Evolutionary conservation across 805 yeast species (phyloP), one percentile per base, ranked within the genome.

Genomic region (Kazachstania martiniae): DNA sequence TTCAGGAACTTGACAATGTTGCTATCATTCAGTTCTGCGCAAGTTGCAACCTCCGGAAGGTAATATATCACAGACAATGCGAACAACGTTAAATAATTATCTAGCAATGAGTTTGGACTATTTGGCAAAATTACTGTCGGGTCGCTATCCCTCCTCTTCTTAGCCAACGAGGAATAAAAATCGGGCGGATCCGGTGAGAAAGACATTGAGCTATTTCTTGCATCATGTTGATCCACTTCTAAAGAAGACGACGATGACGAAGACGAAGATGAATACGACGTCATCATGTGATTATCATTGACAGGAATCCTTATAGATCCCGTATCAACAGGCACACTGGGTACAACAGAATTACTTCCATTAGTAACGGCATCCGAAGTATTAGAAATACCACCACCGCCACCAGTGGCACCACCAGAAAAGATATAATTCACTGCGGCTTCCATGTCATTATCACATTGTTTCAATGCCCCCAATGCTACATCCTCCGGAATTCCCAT

Each of bases 401-500:
- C 17, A 8, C 6, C 18, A 18, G 47, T 41, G 17, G 47, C 14
- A 24, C 48, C 56, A 26, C 44, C 47, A 9, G 53, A 42, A 31
- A 54, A 53, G 7, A 53, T 52, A 29, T 41, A 44, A 32, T 50
- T 51, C 8, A 81, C 78, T 1, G 94, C 78, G 3, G 69, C 72
- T 44, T 81, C 87, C 7, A 74, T 56, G 42, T 75, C 73, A 13
- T 70, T 70, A 9, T 58, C 52, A 33, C 66, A 71, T 31, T 69
- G 47, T 19, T 62, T 31, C 28, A 84, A 59, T 0, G 94, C 89
- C 36, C 76, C 76, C 27, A 51, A 61, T 5, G 89, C 76, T 33
- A 77, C 67, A 17, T 65, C 64, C 3, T 52, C 54, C 2, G 74
- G 44, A 42, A 84, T 83, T 5, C 94, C 95, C 94, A 84, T 82